Base-by-base conservation (phyloP, 805 yeast genomes). In the Saccharomycopsis fodiens region DNA sequence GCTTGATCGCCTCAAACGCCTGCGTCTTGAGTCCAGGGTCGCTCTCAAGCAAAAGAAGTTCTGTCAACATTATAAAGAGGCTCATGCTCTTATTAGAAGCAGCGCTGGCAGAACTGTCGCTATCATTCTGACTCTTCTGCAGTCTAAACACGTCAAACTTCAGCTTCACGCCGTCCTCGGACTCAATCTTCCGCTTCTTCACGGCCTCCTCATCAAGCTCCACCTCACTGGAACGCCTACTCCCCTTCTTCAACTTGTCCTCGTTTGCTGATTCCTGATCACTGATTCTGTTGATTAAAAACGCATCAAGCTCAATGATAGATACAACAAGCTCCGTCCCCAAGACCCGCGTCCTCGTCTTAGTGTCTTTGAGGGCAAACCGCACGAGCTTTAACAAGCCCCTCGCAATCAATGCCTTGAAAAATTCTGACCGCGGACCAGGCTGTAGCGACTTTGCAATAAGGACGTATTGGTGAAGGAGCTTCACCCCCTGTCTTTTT, bases 291-390 rank as follows among this genome's bases (percentile, higher is more conserved):
- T 63, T 65, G 31, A 85, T 77, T 35, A 85, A 61, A 13, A 78
- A 61, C 7, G 85, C 80, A 57, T 88, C 96, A 54, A 85, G 91
- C 48, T 89, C 96, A 21, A 89, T 81, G 3, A 88, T 79, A 1
- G 87, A 69, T 6, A 85, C 83, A 13, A 89, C 73, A 6, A 86
- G 64, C 57, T 91, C 97, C 0, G 93, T 80, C 0, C 95, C 94
- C 19, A 84, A 58, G 2, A 80, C 77, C 46, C 91, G 68, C 7
- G 78, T 70, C 3, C 68, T 67, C 34, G 67, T 60, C 1, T 63
- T 62, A 1, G 64, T 59, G 54, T 77, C 81, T 21, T 68, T 66
- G 44, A 91, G 69, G 0, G 96, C 91, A 68, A 78, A 87, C 34
- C 74, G 72, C 20, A 91, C 67, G 63, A 85, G 75, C 47, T 72